Percentiles rank a stretch among this genome's conserved stretches.
Conservation (phyloP, 352 stramenopile genomes). For the Elongisporangium prolatum region DNA sequence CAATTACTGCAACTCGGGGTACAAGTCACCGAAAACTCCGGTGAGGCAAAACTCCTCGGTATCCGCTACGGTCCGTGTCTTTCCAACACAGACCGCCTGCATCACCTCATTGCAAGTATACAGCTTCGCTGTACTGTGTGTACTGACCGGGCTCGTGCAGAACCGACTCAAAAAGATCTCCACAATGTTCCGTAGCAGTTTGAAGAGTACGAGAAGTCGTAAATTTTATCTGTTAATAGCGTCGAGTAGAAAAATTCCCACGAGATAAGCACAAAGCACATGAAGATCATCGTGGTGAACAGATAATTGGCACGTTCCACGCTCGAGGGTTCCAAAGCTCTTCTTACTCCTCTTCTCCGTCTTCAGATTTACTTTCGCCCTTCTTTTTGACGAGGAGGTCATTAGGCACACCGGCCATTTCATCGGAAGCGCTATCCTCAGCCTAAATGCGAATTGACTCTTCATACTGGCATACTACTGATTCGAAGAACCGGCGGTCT, state of each 20-base stretch:
- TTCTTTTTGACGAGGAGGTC: slow-evolving; percentile 57
- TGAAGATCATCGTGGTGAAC: slow-evolving; percentile 74
- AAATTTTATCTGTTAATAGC: slow-evolving; percentile 90
- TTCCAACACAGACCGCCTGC: no score
- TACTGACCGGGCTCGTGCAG: no score
- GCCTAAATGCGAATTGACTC: no score
- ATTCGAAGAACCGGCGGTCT: no score
- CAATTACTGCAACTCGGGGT: no score
- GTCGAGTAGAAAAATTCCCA: slow-evolving; percentile 97
- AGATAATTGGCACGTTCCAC: slow-evolving; percentile 92
- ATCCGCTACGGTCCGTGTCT: no score
- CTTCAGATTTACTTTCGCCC: slow-evolving; percentile 22
- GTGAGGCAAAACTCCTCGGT: no score
- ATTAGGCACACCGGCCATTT: slow-evolving; percentile 38
- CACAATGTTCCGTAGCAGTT: slow-evolving; percentile 78
- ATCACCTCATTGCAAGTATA: no score
- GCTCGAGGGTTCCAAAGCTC: slow-evolving; percentile 75
- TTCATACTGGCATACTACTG: no score
- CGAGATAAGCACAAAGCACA: slow-evolving; percentile 86
- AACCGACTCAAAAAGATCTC: slow-evolving; percentile 83
- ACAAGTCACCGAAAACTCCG: no score
- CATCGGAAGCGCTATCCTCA: slow-evolving; percentile 74
- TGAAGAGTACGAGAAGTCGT: slow-evolving; percentile 88
- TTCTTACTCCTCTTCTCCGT: slow-evolving; percentile 52
- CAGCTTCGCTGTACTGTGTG: no score